Evolutionary conservation across 768 basidiomycete genomes (phyloP), one percentile per base, ranked within the genome.

Genomic region (Suillus occidentalis): DNA sequence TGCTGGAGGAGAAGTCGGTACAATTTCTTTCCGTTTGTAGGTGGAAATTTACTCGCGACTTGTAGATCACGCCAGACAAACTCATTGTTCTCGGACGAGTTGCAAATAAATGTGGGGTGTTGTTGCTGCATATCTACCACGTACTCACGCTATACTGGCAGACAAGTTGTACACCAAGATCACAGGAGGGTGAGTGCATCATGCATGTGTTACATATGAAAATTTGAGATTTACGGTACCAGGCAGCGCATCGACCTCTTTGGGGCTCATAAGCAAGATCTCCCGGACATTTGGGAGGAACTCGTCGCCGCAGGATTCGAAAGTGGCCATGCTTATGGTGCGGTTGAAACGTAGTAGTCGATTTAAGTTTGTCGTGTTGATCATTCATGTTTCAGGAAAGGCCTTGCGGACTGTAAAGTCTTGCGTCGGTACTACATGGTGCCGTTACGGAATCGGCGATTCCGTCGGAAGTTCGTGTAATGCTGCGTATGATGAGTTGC

Each of bases 301-400:
- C 83, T 90, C 7, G 79, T 84, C 63, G 74, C 77, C 6, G 88
- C 87, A 5, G 90, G 90, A 9, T 89, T 92, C 67, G 89, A 91
- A 74, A 89, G 87, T 43, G 90, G 90, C 2, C 89, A 91, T 70
- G 91, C 87, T 0, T 91, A 91, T 71, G 90, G 89, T 65, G 85
- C 85, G 69, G 43, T 16, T 49, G 37, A 22, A 22, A 39, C 8
- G n/a, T 25, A 6, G 14, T 2, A 22, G 34, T 59, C 10, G 49
- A 49, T 10, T 52, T 13, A 43, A 40, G 8, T 36, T 6, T 36
- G 47, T 62, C 36, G 12, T 39, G 37, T 53, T 57, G 36, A 40
- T 43, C 36, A 56, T 60, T 7, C 50, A 59, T 28, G n/a, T 28
- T 18, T 25, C 47, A 77, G 77, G 77, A n/a, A 80, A 80, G 66